Base-by-base conservation (phyloP, 202 grass and related monocot species). In the Sporobolus alterniflorus region DNA sequence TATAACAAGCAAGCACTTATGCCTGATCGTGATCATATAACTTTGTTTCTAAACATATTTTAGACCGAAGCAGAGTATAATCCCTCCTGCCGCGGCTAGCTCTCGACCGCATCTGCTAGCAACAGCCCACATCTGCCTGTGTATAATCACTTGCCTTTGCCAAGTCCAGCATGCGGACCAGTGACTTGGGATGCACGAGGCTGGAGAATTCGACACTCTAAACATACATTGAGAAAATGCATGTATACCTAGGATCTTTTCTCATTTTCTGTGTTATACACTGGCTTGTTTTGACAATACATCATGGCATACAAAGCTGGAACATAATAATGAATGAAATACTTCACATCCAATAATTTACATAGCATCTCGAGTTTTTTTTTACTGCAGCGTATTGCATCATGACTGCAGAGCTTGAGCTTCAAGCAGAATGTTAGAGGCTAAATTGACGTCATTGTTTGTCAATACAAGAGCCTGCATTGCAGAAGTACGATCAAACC, bases 391-490 rank as follows among this genome's bases (percentile, higher is more conserved):
- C 14, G n/a, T n/a, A 55, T 16, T 61, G 57, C 12, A 26, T 69
- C 50, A 29, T 73, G 44, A 67, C 61, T 79, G 82, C 4, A 55
- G 46, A 3, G 80, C 73, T 34, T 98, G 93, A 74, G 93, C 83
- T 95, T 99, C 96, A 36, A 99, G 93, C 10, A 99, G 87, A 73
- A 96, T 82, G 71, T 93, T 99, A 0, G 96, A 92, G 24, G 93
- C 91, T 66, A 91, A 70, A 81, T 94, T 94, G 66, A 96, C 74
- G 41, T 96, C 93, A 28, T 96, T 82, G 82, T 89, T 83, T 34
- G 96, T 90, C 43, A 91, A 74, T 39, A 78, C 52, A 57, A 99
- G 89, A 20, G 93, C 93, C 72, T 89, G 93, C 56, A 92, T 87
- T 43, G 89, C 91, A 51, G 96, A 94, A 66, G 68, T 79, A 32